Evolutionary conservation across 2,329 filamentous ascomycete species (phyloP).

Genomic region (Pseudogymnoascus verrucosus): DNA sequence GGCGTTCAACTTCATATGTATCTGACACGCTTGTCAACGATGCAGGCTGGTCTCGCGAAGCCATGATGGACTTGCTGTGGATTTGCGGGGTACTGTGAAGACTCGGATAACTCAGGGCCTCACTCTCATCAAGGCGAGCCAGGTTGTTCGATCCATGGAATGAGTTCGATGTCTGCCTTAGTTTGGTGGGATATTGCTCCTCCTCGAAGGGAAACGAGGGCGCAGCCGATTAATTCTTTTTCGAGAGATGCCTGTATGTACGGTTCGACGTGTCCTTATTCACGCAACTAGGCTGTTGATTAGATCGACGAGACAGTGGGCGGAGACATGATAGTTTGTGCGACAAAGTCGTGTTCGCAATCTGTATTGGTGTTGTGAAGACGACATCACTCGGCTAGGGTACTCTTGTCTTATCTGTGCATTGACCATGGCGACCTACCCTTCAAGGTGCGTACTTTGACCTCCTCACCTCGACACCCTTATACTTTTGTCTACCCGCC

Average conservation of each 20-base stretch:
- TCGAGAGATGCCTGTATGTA: background rate
- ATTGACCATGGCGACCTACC: background rate
- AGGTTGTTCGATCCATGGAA: background rate
- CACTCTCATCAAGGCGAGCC: slow-evolving; percentile 3
- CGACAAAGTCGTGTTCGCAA: background rate
- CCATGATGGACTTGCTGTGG: background rate
- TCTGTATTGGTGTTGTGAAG: slow-evolving; percentile 2
- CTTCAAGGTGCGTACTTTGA: background rate
- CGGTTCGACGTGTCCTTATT: background rate
- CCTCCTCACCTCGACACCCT: background rate
- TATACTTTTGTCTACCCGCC: background rate
- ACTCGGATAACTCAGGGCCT: background rate
- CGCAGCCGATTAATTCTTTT: background rate
- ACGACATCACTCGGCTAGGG: slow-evolving; percentile 6
- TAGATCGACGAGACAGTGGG: background rate
- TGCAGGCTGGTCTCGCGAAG: background rate
- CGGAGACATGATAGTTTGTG: background rate
- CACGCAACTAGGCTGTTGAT: background rate
- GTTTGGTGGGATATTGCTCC: slow-evolving; percentile 7
- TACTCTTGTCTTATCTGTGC: slow-evolving; percentile 5
- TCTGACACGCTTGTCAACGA: background rate
- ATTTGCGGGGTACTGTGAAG: background rate
- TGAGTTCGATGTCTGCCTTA: background rate
- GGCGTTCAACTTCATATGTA: background rate
- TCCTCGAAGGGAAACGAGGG: background rate